Base-by-base conservation (phyloP, 192 early-diverging fungal genomes). In the Coemansia aciculifera region DNA sequence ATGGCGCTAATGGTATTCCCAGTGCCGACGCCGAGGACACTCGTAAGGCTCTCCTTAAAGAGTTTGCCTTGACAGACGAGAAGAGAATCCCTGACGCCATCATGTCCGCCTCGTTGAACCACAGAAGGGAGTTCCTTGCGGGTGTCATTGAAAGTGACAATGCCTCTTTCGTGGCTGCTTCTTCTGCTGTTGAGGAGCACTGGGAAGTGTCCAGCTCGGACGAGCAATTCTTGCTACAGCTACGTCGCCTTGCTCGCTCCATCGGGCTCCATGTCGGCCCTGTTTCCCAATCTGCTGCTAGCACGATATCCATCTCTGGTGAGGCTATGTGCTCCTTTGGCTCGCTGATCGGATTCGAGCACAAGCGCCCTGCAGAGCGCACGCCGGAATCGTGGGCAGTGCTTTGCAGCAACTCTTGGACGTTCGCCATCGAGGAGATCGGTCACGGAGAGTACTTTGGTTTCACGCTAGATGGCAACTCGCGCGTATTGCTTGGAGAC, bases 391-490 rank as follows among this genome's bases (percentile, higher is more conserved):
- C 10, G 9, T 72, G 66, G 67, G 27, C 19, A 29, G 29, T 42
- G 37, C 51, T 48, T 40, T 23, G 63, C 59, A 56, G 49, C 34
- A 72, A 66, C 59, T 62, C 66, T 31, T 86, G 82, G 85, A 10
- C 54, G 36, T 85, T 86, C 48, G 24, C 27, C 4, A 62, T 86
- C 19, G 74, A 77, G 66, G 62, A 62, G 43, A 49, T 81, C 15
- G 77, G 75, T 0, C 37, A 64, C 10, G 84, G 69, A 38, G 78
- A 74, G 43, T 86, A 86, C 79, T 86, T 74, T 79, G 85, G 85
- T 15, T 86, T 86, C 40, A 75, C 74, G 40, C 78, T 87, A 11
- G 78, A 84, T 63, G 84, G 84, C 62, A 87, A 87, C 79, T 85
- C 81, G 59, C 81, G 84, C 12, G 73, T 87, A 24, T 64, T 87